A percentile compares a stretch with the other conserved stretches of the same genome.
Evolutionary conservation across 148 eudicot species (phyloP).

Genomic region (Polygonum maritimum): DNA sequence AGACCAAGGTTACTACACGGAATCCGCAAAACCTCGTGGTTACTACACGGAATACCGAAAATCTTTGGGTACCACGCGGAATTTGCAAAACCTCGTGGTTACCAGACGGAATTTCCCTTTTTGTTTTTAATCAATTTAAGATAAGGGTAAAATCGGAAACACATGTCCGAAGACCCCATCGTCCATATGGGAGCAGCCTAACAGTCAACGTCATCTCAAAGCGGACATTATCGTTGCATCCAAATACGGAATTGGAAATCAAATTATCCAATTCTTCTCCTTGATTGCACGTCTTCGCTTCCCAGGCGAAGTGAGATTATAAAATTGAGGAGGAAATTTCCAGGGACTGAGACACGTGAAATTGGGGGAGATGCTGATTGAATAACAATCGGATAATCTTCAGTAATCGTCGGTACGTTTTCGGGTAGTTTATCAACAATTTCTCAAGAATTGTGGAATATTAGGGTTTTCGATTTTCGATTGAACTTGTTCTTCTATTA

Average conservation of each 20-base stretch:
- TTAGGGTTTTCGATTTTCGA: neutral
- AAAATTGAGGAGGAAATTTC: slow-evolving; percentile 1
- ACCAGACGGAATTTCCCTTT: too few species aligned
- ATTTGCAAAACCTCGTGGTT: too few species aligned
- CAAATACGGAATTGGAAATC: neutral
- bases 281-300: neutral
- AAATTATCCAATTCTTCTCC: neutral
- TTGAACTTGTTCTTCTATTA: neutral
- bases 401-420: neutral
- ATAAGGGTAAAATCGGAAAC: neutral
- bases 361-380: neutral
- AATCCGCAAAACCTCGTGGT: too few species aligned
- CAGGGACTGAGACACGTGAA: neutral
- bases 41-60: too few species aligned
- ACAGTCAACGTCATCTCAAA: neutral
- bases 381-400: neutral
- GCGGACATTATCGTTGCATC: neutral
- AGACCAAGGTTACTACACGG: too few species aligned
- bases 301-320: neutral
- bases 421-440: neutral
- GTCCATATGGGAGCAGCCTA: neutral
- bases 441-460: neutral
- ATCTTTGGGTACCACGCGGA: too few species aligned
- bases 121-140: too few species aligned
- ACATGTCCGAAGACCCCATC: neutral